Evolutionary conservation across 176 grass and related monocot species (phyloP).

Genomic region (Elaeis guineensis): DNA sequence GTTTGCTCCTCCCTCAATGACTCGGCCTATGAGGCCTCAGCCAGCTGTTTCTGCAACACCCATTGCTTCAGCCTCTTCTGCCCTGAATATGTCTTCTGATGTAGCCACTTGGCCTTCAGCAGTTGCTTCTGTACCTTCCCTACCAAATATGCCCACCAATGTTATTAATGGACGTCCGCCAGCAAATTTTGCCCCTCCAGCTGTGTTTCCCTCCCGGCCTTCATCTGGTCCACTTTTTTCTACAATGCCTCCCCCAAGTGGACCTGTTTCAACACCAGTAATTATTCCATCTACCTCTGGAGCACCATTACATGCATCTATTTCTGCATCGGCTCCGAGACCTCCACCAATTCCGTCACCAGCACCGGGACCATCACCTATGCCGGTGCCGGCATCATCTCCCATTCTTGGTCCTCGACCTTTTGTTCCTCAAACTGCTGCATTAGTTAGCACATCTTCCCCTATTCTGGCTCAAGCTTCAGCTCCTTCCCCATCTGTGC

Average conservation of each 20-base stretch:
- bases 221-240: slow-evolving; percentile 19
- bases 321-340: slow-evolving; percentile 17
- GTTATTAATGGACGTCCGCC: slow-evolving; percentile 22
- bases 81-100: neutral
- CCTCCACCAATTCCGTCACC: slow-evolving; percentile 10
- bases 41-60: slow-evolving; percentile 9
- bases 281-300: slow-evolving; percentile 28
- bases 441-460: neutral
- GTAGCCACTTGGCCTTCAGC: slow-evolving; percentile 2
- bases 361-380: slow-evolving; percentile 11
- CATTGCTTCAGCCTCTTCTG: slow-evolving; percentile 24
- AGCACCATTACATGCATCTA: slow-evolving; percentile 7
- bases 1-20: slow-evolving; percentile 2
- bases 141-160: slow-evolving; percentile 26
- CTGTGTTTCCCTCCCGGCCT: slow-evolving; percentile 31
- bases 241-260: slow-evolving; percentile 22
- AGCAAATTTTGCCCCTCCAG: slow-evolving; percentile 28
- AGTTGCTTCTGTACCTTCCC: slow-evolving; percentile 15
- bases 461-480: neutral
- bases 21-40: slow-evolving; percentile 26
- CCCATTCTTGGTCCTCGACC: neutral
- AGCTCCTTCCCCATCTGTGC: slow-evolving; percentile 6
- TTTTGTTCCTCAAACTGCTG: neutral
- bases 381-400: neutral
- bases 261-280: slow-evolving; percentile 17